A percentile compares a stretch with the other conserved stretches of the same genome.
Evolutionary conservation across 2,329 filamentous ascomycete genomes (phyloP).

Genomic region (Claviceps sp.): DNA sequence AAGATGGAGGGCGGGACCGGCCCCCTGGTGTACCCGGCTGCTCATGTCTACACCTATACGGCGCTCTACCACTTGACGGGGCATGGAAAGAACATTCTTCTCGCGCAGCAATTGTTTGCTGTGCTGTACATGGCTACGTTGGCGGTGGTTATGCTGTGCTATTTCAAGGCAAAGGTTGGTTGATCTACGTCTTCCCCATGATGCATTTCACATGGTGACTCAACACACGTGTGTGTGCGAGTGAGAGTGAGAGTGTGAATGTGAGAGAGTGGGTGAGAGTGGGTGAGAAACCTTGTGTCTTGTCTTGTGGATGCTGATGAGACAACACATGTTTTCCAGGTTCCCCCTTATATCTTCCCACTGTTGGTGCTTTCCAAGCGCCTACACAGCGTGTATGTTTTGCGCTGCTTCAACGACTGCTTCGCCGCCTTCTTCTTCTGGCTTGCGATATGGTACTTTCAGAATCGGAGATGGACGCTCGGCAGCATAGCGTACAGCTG

Average conservation of each 20-base stretch:
- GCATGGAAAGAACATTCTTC: constrained; percentile 58
- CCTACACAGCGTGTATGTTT: constrained; percentile 82
- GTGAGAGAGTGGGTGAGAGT: too few species aligned
- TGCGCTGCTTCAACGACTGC: constrained; percentile 92
- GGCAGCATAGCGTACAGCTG: constrained; percentile 62
- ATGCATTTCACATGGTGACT: background rate
- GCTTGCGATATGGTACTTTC: constrained; percentile 64
- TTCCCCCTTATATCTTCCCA: constrained; percentile 75
- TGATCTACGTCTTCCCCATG: background rate
- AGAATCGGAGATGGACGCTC: constrained; percentile 59
- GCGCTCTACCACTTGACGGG: constrained; percentile 66
- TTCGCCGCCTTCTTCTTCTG: constrained; percentile 78
- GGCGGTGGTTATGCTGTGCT: constrained; percentile 68
- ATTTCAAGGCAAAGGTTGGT: constrained; percentile 54
- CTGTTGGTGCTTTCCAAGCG: constrained; percentile 82
- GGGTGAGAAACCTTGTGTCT: background rate
- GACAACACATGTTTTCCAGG: constrained; percentile 28
- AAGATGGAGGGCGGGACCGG: constrained; percentile 79
- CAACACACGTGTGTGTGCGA: background rate
- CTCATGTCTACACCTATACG: constrained; percentile 85
- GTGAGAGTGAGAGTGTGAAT: too few species aligned
- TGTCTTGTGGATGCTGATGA: background rate
- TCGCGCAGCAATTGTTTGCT: constrained; percentile 77
- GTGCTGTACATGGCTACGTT: constrained; percentile 66
- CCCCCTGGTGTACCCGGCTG: constrained; percentile 87